Base-by-base conservation (phyloP, 768 basidiomycete genomes). In the Agrocybe praecox region DNA sequence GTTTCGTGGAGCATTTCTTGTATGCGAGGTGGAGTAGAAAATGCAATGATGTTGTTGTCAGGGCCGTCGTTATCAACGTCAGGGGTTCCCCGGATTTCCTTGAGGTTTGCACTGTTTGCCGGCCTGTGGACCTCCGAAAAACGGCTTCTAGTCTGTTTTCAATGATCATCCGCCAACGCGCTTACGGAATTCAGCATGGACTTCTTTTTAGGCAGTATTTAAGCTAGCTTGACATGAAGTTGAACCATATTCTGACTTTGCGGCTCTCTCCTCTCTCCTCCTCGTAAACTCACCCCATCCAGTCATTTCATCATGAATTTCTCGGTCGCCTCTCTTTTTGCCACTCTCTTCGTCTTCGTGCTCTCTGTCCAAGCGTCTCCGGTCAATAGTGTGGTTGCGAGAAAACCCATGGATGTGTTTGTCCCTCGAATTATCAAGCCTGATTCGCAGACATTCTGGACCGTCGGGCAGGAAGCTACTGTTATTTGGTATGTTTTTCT, bases 381-480 rank as follows among this genome's bases (percentile, higher is more conserved):
- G 5, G 50, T 65, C n/a, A 40, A 40, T 40, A 52, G 43, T 8
- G 43, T 70, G 33, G 52, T 63, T 23, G 62, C 64, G 15, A 69
- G 69, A 46, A 51, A 65, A 12, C 52, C 62, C 10, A 51, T 63
- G 19, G 73, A 75, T 58, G 72, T 76, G 42, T 76, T 57, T 24
- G 65, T 62, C 23, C 74, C 75, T 4, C 42, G 12, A 3, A 72
- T 76, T 24, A 56, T 64, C 42, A 59, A 62, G 23, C 75, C 75
- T 17, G 61, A 65, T 34, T 60, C 60, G 11, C 52, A 49, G 33
- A 68, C 71, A 4, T 49, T 69, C 15, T 75, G 73, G 74, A 60
- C 50, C 0, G 62, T 69, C 58, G 72, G 72, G 2, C 32, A 64
- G 19, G 21, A 49, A 3, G 67, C 65, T 23, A 63, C 55, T 40